Base-by-base conservation (phyloP, 23 red algal genomes). In the Gracilaria domingensis region DNA sequence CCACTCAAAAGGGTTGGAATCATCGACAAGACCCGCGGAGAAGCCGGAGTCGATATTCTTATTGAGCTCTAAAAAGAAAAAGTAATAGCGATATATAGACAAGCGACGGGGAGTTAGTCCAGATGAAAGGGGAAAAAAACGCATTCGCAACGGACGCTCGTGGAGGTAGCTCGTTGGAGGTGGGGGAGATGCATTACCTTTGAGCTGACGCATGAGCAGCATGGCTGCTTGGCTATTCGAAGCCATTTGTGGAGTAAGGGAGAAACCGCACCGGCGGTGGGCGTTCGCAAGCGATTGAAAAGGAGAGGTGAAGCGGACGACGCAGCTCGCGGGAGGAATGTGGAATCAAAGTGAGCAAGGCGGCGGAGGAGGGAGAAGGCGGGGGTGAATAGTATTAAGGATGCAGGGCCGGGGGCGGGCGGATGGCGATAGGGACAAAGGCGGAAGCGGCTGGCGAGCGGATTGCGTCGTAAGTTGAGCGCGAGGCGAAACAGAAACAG, bases 1-100 rank as follows among this genome's bases (percentile, higher is more conserved):
- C 97, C 97, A 99, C 28, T 95, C 93, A 89, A 99, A 99, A 48
- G 93, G 94, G 66, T 99, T 95, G 24, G 83, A 85, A n/a, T 99
- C 97, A 34, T 95, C 94, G 18, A 96, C 94, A 20, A 99, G 94
- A 33, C 97, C 97, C 12, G 97, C 97, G 26, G 93, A 96, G 89
- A 99, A 99, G 5, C 94, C 94, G 32, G 87, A 93, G 39, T 92
- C 94, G 39, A 87, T 84, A 69, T 94, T 94, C 90, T 96, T 99
- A 75, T 99, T 96, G 12, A 99, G 88, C 51, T 99, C 97, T 90
- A 54, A 29, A 72, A 21, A 33, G 35, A 80, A 38, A 34, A 36
- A 38, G 51, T n/a, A n/a, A 55, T 17, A 20, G 18, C 17, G 51
- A 16, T 2, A 18, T 16, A 18, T 2, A 55, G 2, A 20, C 1